Conservation (phyloP, 2,329 filamentous ascomycete species). For the Endothia cerciana region DNA sequence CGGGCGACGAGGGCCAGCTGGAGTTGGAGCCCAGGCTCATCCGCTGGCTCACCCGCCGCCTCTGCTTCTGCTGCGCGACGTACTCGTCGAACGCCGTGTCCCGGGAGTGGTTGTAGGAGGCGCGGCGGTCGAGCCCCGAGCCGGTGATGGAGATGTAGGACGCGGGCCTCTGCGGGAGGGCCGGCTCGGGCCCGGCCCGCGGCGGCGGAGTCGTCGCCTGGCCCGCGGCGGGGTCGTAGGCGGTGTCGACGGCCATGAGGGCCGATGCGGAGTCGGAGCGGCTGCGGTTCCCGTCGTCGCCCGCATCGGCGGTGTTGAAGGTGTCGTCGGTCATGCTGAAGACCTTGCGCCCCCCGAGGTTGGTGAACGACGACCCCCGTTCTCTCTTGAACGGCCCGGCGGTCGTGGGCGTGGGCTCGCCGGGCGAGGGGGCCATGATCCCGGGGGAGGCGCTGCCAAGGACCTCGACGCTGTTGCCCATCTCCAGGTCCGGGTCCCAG, state of each 20-base stretch:
- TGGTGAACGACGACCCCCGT: slow-evolving; percentile 25
- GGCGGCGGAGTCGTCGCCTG: background rate
- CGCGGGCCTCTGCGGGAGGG: slow-evolving; percentile 16
- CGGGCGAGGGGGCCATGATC: slow-evolving; percentile 18
- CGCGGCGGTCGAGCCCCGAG: slow-evolving; percentile 19
- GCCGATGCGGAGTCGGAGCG: slow-evolving; percentile 22
- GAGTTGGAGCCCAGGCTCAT: slow-evolving; percentile 18
- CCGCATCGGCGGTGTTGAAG: background rate
- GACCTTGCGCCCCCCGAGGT: slow-evolving; percentile 21
- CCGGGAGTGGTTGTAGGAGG: slow-evolving; percentile 36
- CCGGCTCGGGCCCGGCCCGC: slow-evolving; percentile 2
- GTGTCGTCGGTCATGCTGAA: slow-evolving; percentile 23
- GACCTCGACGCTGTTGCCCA: slow-evolving; percentile 34
- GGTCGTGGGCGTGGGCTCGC: slow-evolving; percentile 19
- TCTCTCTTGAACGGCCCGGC: background rate
- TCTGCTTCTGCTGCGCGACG: slow-evolving; percentile 23
- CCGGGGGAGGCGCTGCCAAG: slow-evolving; percentile 26
- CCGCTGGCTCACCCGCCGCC: slow-evolving; percentile 14
- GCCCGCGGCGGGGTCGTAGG: slow-evolving; percentile 16
- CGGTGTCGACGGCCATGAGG: slow-evolving; percentile 23
- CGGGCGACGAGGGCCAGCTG: background rate
- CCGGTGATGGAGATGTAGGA: slow-evolving; percentile 24
- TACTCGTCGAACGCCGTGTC: slow-evolving; percentile 37
- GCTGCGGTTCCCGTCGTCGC: slow-evolving; percentile 17
- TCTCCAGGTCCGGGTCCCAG: slow-evolving; percentile 31